Evolutionary conservation across 352 stramenopile species (phyloP).

Genomic region (Pythium guiyangense): DNA sequence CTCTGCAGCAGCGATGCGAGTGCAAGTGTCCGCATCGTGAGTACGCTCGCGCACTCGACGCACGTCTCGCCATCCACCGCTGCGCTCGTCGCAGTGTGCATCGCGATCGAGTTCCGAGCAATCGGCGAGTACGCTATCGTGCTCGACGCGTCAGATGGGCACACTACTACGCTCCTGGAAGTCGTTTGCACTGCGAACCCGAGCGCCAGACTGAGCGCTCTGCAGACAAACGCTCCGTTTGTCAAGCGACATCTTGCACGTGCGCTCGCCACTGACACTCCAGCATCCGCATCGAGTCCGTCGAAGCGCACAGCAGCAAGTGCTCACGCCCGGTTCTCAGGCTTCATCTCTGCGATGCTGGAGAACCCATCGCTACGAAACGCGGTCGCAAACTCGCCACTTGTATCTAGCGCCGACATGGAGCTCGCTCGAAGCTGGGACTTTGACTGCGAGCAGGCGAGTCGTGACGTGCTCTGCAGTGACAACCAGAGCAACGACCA

Average conservation of each 20-base stretch:
- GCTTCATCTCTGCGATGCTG: conserved; percentile 5
- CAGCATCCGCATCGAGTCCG: background rate
- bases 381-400: conserved; percentile 5
- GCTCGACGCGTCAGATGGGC: background rate
- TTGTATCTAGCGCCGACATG: conserved; percentile 5
- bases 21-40: background rate
- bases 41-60: background rate
- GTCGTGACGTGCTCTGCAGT: background rate
- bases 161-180: background rate
- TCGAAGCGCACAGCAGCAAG: background rate
- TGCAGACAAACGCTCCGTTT: background rate
- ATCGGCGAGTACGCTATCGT: background rate
- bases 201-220: background rate
- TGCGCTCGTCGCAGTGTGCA: background rate
- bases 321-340: background rate
- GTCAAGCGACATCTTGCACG: background rate
- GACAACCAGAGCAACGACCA: background rate
- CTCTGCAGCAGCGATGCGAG: background rate
- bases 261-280: background rate
- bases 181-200: conserved; percentile 2
- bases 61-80: background rate
- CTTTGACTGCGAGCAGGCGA: conserved; percentile 7
- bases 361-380: conserved; percentile 1
- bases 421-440: conserved; percentile 5
- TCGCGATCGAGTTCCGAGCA: background rate